These are phyloP conservation scores for Aspergillus affinis DNA, from an alignment of 495 filamentous ascomycete species.

Conservation along the genomic window DNA sequence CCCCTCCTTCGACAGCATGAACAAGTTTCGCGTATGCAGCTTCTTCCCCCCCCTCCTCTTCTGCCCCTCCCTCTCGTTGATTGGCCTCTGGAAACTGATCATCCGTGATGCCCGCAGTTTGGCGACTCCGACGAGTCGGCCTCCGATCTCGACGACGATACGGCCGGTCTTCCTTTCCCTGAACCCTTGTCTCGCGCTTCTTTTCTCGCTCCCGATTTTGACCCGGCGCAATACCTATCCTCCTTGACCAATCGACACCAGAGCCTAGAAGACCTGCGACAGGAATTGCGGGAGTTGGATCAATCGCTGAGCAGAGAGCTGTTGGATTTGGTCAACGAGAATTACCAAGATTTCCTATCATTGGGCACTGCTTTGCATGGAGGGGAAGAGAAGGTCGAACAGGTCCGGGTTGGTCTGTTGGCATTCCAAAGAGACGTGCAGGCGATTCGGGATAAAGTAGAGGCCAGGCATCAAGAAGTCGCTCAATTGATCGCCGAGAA, in stretches of 20 bases:
- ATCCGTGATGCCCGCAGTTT: slow-evolving; percentile 36
- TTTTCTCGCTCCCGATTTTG: slow-evolving; percentile 78
- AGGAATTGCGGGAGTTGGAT: slow-evolving; percentile 76
- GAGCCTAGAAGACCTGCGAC: slow-evolving; percentile 88
- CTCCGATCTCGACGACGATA: slow-evolving; percentile 60
- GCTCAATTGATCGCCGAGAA: slow-evolving; percentile 55
- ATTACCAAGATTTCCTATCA: slow-evolving; percentile 86
- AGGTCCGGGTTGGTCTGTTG: slow-evolving; percentile 81
- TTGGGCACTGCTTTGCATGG: slow-evolving; percentile 79
- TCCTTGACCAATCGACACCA: slow-evolving; percentile 84
- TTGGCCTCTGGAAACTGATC: slow-evolving; percentile 10
- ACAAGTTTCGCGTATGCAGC: slow-evolving; percentile 43
- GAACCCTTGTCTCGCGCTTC: slow-evolving; percentile 72
- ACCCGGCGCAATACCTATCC: slow-evolving; percentile 78
- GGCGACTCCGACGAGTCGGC: slow-evolving; percentile 50
- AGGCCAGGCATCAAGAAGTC: slow-evolving; percentile 52
- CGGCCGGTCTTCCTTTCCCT: slow-evolving; percentile 77
- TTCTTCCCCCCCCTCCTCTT: background rate
- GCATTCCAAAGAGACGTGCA: slow-evolving; percentile 80
- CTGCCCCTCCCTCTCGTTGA: background rate
- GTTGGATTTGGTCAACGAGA: slow-evolving; percentile 88
- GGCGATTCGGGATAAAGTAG: slow-evolving; percentile 54
- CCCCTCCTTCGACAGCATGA: slow-evolving; percentile 28
- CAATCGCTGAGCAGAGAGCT: slow-evolving; percentile 78
- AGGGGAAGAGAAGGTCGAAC: slow-evolving; percentile 88